Evolutionary conservation across 2,329 filamentous ascomycete genomes (phyloP).

Genomic region (Bipolaris zeicola): DNA sequence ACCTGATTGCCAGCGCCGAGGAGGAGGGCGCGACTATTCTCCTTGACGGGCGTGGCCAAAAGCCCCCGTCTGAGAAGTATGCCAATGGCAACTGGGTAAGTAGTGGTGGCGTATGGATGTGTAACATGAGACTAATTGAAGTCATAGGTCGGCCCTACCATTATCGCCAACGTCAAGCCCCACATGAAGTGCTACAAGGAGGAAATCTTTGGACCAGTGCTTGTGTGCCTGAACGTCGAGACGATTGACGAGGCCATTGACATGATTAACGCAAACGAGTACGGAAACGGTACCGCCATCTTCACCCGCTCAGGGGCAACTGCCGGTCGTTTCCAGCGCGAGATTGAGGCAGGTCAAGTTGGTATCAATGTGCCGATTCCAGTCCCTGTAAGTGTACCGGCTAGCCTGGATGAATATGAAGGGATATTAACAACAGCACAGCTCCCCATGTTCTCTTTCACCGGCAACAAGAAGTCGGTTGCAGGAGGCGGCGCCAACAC

Average conservation of each 20-base stretch:
- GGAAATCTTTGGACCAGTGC: constrained; percentile 84
- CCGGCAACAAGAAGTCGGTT: constrained; percentile 80
- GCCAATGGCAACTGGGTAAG: constrained; percentile 79
- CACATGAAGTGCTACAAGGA: constrained; percentile 84
- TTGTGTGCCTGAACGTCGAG: constrained; percentile 79
- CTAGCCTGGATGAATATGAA: background rate
- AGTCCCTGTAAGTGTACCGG: constrained; percentile 51
- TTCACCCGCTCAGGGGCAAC: constrained; percentile 80
- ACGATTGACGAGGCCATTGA: constrained; percentile 81
- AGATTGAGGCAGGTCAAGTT: constrained; percentile 84
- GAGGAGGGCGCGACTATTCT: constrained; percentile 80
- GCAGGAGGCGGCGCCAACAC: constrained; percentile 91
- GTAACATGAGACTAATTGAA: constrained; percentile 20
- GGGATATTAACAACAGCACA: constrained; percentile 19
- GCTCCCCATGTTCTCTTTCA: constrained; percentile 68
- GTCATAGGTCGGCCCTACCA: constrained; percentile 72
- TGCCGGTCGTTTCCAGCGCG: constrained; percentile 76
- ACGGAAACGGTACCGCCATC: constrained; percentile 84
- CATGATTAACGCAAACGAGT: constrained; percentile 83
- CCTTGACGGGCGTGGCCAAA: constrained; percentile 78
- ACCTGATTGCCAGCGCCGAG: constrained; percentile 75
- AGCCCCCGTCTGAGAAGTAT: constrained; percentile 73
- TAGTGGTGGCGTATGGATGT: background rate
- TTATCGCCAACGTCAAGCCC: constrained; percentile 79
- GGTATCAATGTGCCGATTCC: constrained; percentile 85